phyloP scores from a whole-genome alignment of 306 rosid genomes.

The Ammopiptanthus mongolicus region DNA sequence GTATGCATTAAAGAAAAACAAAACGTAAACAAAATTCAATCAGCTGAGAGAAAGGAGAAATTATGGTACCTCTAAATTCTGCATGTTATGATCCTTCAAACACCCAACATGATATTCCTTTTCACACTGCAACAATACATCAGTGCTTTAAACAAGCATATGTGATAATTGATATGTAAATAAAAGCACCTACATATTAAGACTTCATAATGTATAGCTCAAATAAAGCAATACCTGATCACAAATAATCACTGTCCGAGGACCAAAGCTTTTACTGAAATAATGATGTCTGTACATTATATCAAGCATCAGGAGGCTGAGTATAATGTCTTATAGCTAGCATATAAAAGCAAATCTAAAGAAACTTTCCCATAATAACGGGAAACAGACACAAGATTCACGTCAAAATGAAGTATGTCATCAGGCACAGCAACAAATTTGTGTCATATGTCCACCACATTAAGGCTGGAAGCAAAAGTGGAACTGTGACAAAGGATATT shows the following conservation, averaged over 20 bases:
- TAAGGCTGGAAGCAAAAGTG: too few relatives aligned
- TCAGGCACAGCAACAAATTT: not conserved
- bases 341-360: not conserved
- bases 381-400: not conserved
- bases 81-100: constrained; percentile 72
- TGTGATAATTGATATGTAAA: not conserved
- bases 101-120: constrained; percentile 95
- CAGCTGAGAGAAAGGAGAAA: not conserved
- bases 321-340: not conserved
- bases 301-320: constrained; percentile 6
- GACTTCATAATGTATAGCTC: not conserved
- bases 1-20: not conserved
- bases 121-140: constrained; percentile 62
- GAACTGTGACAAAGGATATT: too few relatives aligned
- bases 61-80: constrained; percentile 57
- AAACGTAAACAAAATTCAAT: not conserved
- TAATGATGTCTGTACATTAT: constrained; percentile 54
- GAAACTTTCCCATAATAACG: not conserved
- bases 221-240: constrained; percentile 69
- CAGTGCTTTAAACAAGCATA: not conserved
- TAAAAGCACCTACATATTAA: not conserved
- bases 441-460: not conserved
- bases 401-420: not conserved
- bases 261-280: constrained; percentile 72
- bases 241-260: constrained; percentile 80